phyloP scores from a whole-genome alignment of 139 green algal genomes.

The Chlorella sorokiniana region DNA sequence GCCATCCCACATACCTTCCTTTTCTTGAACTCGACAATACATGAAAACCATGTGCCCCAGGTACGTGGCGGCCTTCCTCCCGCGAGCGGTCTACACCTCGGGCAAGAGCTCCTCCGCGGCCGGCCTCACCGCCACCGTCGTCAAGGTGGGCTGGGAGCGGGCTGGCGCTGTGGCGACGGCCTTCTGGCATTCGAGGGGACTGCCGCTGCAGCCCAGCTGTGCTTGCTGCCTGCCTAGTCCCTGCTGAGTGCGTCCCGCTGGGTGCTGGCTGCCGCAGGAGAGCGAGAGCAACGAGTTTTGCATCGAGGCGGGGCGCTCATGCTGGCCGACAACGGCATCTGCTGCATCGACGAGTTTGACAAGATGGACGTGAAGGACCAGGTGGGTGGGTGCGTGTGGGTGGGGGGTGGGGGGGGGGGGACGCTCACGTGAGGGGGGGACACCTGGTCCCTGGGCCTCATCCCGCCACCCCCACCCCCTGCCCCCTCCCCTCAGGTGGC shows the following conservation, averaged over 20 bases:
- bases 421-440: no score
- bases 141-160: constrained; percentile 67
- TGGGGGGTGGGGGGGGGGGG: no score
- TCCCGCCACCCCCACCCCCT: background rate
- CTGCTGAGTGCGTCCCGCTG: background rate
- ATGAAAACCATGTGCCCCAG: background rate
- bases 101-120: constrained; percentile 96
- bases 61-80: constrained; percentile 88
- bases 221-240: background rate
- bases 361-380: constrained; percentile 96
- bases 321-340: constrained; percentile 96
- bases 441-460: no score
- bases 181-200: background rate
- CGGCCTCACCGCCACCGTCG: constrained; percentile 95
- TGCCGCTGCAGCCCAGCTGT: background rate
- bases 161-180: background rate
- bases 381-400: constrained; percentile 42
- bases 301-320: constrained; percentile 99
- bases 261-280: constrained; percentile 57
- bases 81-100: constrained; percentile 94
- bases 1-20: background rate
- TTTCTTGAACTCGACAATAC: background rate
- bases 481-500: constrained; percentile 52
- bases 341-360: constrained; percentile 98
- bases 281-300: constrained; percentile 93